Evolutionary conservation across 179 eudicot species (phyloP), one percentile per base, ranked within the genome.

Genomic region (Silene noctiflora): DNA sequence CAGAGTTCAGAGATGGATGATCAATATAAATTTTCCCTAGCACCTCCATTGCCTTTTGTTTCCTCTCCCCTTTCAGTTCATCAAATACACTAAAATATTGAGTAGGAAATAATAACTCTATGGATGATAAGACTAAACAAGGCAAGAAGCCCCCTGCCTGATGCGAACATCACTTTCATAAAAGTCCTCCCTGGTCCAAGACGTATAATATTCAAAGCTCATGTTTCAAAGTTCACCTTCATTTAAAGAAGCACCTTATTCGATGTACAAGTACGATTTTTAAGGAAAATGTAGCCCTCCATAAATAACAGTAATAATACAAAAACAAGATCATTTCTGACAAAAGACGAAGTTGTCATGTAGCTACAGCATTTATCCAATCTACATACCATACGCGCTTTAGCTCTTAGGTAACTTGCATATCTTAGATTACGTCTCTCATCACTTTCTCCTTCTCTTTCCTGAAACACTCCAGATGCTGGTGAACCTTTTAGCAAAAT

Each of bases 381-480:
- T 46, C 66, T 19, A 75, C 81, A 63, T 85, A 90, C 97, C 91
- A 86, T 83, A 11, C 97, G 91, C 20, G 80, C 82, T 79, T 79
- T 76, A 62, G 84, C 80, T 46, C 77, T 85, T 69, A 44, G 80
- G 66, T 84, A 78, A 58, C 84, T 84, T 24, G 83, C 89, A 22
- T 75, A 83, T 83, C 94, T 86, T 65, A 86, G 81, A 76, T 35
- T 81, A 79, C 92, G 80, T 79, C 97, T 84, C 51, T 88, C 92
- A 70, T 82, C 87, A 75, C 85, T 85, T 84, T 91, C 97, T 63
- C 94, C 97, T 58, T 89, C 84, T 62, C 81, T 51, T 83, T 90
- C 92, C 81, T 85, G 80, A 79, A 91, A 90, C 73, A 61, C 85
- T 74, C 73, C 86, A 61, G 87, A 82, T 62, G 84, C 61, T 71